Evolutionary conservation across 495 filamentous ascomycete genomes (phyloP), one percentile per base, ranked within the genome.

Genomic region (Penicillium egyptiacum): DNA sequence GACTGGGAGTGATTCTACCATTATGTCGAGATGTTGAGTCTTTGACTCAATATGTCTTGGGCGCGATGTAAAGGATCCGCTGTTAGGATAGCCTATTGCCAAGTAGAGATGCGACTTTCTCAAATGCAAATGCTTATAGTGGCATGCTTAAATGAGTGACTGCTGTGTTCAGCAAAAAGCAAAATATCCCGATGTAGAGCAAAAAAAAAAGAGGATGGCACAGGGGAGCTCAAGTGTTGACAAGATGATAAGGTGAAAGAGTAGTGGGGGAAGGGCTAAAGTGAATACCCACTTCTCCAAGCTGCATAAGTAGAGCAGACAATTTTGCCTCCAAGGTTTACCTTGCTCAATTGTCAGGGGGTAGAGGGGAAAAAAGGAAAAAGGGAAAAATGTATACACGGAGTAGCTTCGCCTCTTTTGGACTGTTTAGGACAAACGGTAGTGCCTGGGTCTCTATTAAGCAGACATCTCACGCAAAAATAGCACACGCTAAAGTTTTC

Each of bases 1-100:
- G 30, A 74, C 66, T 10, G 67, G 30, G 16, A 76, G 68, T 28
- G 11, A 23, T 0, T 55, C 23, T 40, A 75, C 72, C 74, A 77
- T 53, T 22, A 20, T 28, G 26, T 56, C 55, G 26, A 37, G 30
- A 17, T 41, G 11, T 33, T 22, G 6, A 26, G 35, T 37, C 43
- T n/a, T 41, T 17, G 33, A 46, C 51, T 50, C 43, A 16, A 55
- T 37, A 14, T 22, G 33, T 50, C 16, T 41, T 11, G 16, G n/a
- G 22, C 19, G 42, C 42, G 39, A 33, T 53, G 17, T 28, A 33
- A 26, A 43, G 39, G 42, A 19, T 9, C 39, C 20, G 14, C 47
- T 43, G 31, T 39, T 26, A 28, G 28, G 5, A 47, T 55, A 41
- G 12, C 22, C 16, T 33, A 26, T 25, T 10, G n/a, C 46, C 25